A percentile compares a stretch with the other conserved stretches of the same genome.
phyloP scores from a whole-genome alignment of 352 stramenopile species.

The Poterioochromonas sp. region DNA sequence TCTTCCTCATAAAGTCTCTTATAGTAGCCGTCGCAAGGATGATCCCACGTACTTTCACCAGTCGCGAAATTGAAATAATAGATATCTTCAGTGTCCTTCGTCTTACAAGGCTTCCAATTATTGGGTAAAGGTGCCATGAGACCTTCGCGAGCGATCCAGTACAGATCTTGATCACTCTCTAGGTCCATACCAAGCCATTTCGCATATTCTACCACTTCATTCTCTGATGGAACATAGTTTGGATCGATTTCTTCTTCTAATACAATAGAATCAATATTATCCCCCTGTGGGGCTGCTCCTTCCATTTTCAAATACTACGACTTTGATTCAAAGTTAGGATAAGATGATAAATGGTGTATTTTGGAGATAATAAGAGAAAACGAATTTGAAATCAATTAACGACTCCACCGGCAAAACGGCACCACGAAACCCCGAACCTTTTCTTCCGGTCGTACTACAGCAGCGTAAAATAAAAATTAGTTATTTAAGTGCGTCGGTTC shows the following conservation, averaged over 20 bases:
- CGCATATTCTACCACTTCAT: conserved; percentile 82
- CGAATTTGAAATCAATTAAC: too few relatives aligned
- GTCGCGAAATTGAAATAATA: conserved; percentile 87
- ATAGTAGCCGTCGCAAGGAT: conserved; percentile 87
- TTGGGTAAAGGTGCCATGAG: conserved; percentile 79
- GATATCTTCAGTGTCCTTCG: conserved; percentile 83
- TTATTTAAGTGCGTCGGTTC: too few relatives aligned
- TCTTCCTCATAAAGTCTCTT: conserved; percentile 80
- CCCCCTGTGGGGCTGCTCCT: conserved; percentile 15
- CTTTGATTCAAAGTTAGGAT: too few relatives aligned
- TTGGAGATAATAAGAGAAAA: too few relatives aligned
- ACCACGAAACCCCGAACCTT: too few relatives aligned
- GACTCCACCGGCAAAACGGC: too few relatives aligned
- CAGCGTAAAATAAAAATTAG: too few relatives aligned
- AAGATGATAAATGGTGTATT: too few relatives aligned
- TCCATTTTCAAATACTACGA: too few relatives aligned
- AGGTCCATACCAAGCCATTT: conserved; percentile 90
- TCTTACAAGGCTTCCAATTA: conserved; percentile 91
- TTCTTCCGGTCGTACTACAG: too few relatives aligned
- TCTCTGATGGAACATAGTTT: conserved; percentile 78
- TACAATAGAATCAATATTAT: conserved; percentile 53
- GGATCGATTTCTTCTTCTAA: conserved; percentile 86
- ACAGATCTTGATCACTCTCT: conserved; percentile 72
- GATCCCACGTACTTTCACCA: conserved; percentile 81
- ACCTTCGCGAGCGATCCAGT: conserved; percentile 85